Conservation (phyloP, 768 basidiomycete species). For the Lactarius sanguifluus region DNA sequence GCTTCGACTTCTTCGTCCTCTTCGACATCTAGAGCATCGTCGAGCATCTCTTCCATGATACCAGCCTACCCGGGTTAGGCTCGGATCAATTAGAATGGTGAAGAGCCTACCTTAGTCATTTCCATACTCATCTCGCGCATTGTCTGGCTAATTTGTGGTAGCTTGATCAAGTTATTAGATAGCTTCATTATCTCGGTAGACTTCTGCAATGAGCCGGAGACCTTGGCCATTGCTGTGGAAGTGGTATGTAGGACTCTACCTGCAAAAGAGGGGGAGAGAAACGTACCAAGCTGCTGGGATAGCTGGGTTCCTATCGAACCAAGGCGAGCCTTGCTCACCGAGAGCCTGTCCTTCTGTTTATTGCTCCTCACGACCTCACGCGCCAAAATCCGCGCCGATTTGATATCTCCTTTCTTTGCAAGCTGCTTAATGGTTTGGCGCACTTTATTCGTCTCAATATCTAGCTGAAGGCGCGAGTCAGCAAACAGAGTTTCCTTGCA, state of each 20-base stretch:
- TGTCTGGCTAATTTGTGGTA: slow-evolving; percentile 87
- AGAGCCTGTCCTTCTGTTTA: slow-evolving; percentile 90
- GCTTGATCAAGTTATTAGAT: slow-evolving; percentile 86
- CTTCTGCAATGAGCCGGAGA: slow-evolving; percentile 96
- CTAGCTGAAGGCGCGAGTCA: slow-evolving; percentile 54
- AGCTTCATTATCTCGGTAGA: slow-evolving; percentile 99
- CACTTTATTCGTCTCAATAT: slow-evolving; percentile 77
- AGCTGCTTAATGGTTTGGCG: slow-evolving; percentile 81
- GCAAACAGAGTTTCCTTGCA: slow-evolving; percentile 24
- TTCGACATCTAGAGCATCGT: slow-evolving; percentile 86
- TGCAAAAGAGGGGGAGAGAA: neutral
- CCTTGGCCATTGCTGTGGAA: slow-evolving; percentile 84
- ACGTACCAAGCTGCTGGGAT: slow-evolving; percentile 85
- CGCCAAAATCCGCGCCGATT: slow-evolving; percentile 90
- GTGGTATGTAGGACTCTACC: neutral
- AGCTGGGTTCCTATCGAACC: slow-evolving; percentile 90
- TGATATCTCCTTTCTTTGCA: slow-evolving; percentile 87
- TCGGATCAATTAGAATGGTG: slow-evolving; percentile 19
- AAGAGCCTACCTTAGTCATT: slow-evolving; percentile 83
- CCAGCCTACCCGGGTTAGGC: slow-evolving; percentile 64
- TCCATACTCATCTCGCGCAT: slow-evolving; percentile 99
- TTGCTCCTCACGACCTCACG: slow-evolving; percentile 92
- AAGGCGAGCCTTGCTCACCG: slow-evolving; percentile 89
- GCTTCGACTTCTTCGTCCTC: slow-evolving; percentile 95
- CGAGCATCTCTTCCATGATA: slow-evolving; percentile 97